These are phyloP conservation scores for Collybia nuda DNA, from an alignment of 768 basidiomycete species.

Conservation along the genomic window DNA sequence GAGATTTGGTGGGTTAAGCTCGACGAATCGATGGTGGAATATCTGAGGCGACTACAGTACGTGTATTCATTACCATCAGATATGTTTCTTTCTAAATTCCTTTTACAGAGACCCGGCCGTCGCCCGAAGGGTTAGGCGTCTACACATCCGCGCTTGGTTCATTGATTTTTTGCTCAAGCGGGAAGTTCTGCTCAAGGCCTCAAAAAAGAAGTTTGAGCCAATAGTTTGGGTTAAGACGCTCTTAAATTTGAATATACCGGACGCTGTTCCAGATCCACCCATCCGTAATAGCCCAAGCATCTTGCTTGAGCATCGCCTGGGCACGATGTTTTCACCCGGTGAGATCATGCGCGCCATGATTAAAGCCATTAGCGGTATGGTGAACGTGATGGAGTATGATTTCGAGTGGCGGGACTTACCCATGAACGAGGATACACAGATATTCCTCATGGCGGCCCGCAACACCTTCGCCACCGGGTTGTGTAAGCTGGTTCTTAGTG, in stretches of 20 bases:
- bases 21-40: conserved; percentile 23
- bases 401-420: neutral
- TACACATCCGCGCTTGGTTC: conserved; percentile 35
- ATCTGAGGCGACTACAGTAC: conserved; percentile 29
- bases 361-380: neutral
- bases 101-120: conserved; percentile 27
- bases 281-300: no score
- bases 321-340: no score
- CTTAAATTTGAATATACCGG: no score
- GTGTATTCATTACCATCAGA: conserved; percentile 2
- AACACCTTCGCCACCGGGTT: neutral
- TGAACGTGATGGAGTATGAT: neutral
- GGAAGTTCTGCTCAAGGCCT: no score
- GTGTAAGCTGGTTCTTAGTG: neutral
- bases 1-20: conserved; percentile 31
- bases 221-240: no score
- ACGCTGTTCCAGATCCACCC: no score
- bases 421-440: neutral
- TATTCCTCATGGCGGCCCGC: neutral
- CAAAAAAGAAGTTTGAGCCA: no score
- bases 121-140: conserved; percentile 29
- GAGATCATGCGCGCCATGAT: no score
- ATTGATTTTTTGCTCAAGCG: no score
- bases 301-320: no score
- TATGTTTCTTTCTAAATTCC: neutral